A percentile compares a stretch with the other conserved stretches of the same genome.
Conservation (phyloP, 805 yeast genomes). For the Grigorovia humatica region DNA sequence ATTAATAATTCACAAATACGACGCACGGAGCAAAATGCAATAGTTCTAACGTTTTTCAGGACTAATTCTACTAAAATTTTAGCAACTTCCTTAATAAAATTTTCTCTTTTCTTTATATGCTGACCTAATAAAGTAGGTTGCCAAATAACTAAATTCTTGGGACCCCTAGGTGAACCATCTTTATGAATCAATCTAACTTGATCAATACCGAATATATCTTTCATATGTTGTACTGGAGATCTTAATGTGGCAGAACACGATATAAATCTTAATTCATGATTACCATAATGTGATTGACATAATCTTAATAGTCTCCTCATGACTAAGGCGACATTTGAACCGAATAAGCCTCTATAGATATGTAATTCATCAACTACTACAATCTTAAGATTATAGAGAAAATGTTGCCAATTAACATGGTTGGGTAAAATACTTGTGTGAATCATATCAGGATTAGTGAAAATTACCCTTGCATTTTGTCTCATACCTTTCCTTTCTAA, state of each 20-base stretch:
- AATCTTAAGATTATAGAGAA: conserved; percentile 51
- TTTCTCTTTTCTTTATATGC: conserved; percentile 48
- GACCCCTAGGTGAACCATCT: conserved; percentile 88
- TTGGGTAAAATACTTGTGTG: conserved; percentile 79
- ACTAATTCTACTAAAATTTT: conserved; percentile 58
- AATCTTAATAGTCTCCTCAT: conserved; percentile 71
- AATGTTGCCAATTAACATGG: conserved; percentile 62
- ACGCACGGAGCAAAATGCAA: conserved; percentile 84
- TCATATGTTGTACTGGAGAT: conserved; percentile 64
- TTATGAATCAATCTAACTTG: conserved; percentile 46
- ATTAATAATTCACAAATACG: conserved; percentile 77
- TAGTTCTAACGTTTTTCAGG: conserved; percentile 57
- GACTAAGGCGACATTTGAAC: conserved; percentile 81
- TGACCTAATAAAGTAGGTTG: conserved; percentile 66
- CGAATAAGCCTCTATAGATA: conserved; percentile 82
- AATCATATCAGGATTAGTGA: conserved; percentile 91
- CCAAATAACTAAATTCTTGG: conserved; percentile 70
- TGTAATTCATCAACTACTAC: conserved; percentile 84
- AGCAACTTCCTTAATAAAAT: conserved; percentile 68
- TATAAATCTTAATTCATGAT: conserved; percentile 50
- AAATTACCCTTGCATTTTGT: conserved; percentile 61
- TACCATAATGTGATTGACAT: conserved; percentile 25
- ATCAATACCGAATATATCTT: conserved; percentile 60
- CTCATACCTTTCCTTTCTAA: conserved; percentile 45
- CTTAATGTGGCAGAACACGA: conserved; percentile 92